Evolutionary conservation across 257 asterid species (phyloP), one percentile per base, ranked within the genome.

Genomic region (Solanum chiquidenum): DNA sequence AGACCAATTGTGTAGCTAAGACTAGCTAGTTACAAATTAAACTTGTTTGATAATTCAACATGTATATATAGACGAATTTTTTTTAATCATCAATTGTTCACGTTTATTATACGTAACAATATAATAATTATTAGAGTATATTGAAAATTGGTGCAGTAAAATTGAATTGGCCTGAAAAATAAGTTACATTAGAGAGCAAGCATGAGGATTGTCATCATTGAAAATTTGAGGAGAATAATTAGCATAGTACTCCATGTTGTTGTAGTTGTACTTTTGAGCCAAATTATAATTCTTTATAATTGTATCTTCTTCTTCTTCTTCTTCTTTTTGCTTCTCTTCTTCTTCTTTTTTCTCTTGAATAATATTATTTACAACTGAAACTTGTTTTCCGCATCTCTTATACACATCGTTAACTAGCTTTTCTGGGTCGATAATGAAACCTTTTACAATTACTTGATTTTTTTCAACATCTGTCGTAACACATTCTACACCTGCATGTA

Each of bases 191-290:
- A 95, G 85, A 77, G 87, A 83, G 91, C 98, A 96, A 80, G 99
- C 99, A 87, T 96, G 88, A 3, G 99, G 98, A 83, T 96, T 96
- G 87, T 95, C 98, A 74, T 96, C 99, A 40, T 98, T 96, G 94
- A 95, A 96, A n/a, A 95, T 27, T 86, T 95, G 95, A 89, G 97
- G 98, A 13, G 95, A 92, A 88, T 94, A 91, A 44, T 79, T 44
- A 49, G 95, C 84, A 20, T 91, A 72, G 25, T 72, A 87, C 73
- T 94, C 99, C 92, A 91, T 46, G 12, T 80, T 80, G 31, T 42
- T 42, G 31, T 42, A 25, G 62, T 93, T 88, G 92, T 95, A 88
- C 89, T 83, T 94, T 5, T 92, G 86, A 10, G 98, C 94, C 95
- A 92, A 92, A 73, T 93, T 87, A 79, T 96, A 98, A 89, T 83